Evolutionary conservation across 495 filamentous ascomycete genomes (phyloP).

Genomic region (Arthonia radiata): DNA sequence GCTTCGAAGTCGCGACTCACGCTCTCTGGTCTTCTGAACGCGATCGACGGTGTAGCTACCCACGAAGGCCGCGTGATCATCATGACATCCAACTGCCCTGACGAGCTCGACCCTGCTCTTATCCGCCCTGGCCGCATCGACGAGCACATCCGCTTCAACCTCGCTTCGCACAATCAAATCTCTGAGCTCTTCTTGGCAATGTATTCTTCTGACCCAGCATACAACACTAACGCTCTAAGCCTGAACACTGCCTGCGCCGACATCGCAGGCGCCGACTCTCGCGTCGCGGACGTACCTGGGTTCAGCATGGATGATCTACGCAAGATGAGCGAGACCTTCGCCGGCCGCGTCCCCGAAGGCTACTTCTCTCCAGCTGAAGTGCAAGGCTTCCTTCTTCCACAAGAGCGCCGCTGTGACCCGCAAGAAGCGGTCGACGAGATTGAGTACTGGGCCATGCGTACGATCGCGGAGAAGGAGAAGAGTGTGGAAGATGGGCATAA

Average conservation of each 20-base stretch:
- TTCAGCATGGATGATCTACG: conserved; percentile 11
- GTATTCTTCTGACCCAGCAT: too few relatives aligned
- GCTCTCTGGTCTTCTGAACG: conserved; percentile 54
- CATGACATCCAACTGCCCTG: conserved; percentile 65
- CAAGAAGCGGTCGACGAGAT: conserved; percentile 29
- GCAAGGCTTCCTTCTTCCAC: conserved; percentile 38
- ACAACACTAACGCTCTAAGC: conserved; percentile 18
- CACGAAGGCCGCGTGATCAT: conserved; percentile 60
- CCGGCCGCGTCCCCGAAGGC: conserved; percentile 29
- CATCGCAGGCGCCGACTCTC: conserved; percentile 2
- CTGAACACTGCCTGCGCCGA: conserved; percentile 6
- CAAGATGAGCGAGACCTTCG: conserved; percentile 30
- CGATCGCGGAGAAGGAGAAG: too few relatives aligned
- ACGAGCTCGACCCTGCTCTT: conserved; percentile 51
- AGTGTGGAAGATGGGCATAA: too few relatives aligned
- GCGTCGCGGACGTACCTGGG: conserved; percentile 4
- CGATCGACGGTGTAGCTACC: conserved; percentile 55
- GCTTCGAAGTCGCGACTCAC: too few relatives aligned
- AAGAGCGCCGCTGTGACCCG: conserved; percentile 30
- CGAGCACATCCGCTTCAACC: conserved; percentile 42
- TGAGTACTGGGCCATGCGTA: conserved; percentile 31
- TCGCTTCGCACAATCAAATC: conserved; percentile 35
- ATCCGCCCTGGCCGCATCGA: conserved; percentile 59
- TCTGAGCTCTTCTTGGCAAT: conserved; percentile 45
- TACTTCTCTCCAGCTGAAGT: conserved; percentile 43